phyloP scores from a whole-genome alignment of 2,329 filamentous ascomycete genomes.

The Colletotrichum sidae region DNA sequence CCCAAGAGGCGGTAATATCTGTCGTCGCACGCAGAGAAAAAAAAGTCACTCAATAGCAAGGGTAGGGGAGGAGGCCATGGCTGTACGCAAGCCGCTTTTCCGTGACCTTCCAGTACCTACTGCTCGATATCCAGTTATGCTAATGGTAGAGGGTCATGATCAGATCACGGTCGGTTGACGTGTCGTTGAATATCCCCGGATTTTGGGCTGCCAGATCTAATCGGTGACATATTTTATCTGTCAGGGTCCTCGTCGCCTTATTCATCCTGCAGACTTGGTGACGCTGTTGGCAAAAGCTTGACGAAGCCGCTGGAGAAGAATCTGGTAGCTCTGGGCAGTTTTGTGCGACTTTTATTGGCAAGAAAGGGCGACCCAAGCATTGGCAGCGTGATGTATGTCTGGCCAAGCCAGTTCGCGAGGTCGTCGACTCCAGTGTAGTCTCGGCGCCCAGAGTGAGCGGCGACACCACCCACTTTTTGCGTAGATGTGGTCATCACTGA shows the following conservation, averaged over 20 bases:
- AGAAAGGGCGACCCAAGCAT: slow-evolving; percentile 28
- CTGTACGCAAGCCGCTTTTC: slow-evolving; percentile 11
- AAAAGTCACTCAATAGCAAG: slow-evolving; percentile 23
- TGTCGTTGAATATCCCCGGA: slow-evolving; percentile 28
- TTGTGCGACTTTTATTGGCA: slow-evolving; percentile 30
- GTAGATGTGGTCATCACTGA: neutral
- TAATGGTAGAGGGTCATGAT: neutral
- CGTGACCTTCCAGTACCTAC: slow-evolving; percentile 6
- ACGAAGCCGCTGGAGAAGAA: slow-evolving; percentile 10
- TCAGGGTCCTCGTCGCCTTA: slow-evolving; percentile 23
- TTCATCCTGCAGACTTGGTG: slow-evolving; percentile 26
- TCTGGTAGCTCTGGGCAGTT: slow-evolving; percentile 13
- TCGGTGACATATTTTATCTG: slow-evolving; percentile 16
- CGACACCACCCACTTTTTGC: slow-evolving; percentile 34
- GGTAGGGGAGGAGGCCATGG: slow-evolving; percentile 5
- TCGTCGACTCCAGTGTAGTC: slow-evolving; percentile 31
- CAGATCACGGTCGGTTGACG: neutral
- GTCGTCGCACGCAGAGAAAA: neutral
- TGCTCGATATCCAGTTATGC: neutral
- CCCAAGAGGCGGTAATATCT: slow-evolving; percentile 27
- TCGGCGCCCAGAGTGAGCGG: slow-evolving; percentile 33
- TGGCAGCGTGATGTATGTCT: slow-evolving; percentile 28
- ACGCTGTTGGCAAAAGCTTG: slow-evolving; percentile 36
- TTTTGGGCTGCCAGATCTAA: slow-evolving; percentile 17
- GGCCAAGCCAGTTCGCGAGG: slow-evolving; percentile 34